Evolutionary conservation across 2,329 filamentous ascomycete genomes (phyloP).

Genomic region (Pseudogymnoascus sp.): DNA sequence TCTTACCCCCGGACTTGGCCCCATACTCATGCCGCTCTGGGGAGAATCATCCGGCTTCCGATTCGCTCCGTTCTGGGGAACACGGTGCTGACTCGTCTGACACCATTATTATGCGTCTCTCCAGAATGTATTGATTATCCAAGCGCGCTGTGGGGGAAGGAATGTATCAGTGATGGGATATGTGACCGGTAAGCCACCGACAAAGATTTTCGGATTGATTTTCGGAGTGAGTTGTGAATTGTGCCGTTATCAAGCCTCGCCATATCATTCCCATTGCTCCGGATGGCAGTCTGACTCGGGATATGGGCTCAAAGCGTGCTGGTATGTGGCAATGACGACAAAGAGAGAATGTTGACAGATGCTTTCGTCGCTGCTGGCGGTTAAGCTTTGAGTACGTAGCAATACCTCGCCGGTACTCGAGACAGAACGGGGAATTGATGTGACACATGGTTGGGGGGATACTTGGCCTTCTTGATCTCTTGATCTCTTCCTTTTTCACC

Average conservation of each 20-base stretch:
- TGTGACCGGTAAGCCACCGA: background rate
- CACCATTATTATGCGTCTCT: background rate
- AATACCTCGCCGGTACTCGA: background rate
- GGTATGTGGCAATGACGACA: background rate
- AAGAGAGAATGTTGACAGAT: background rate
- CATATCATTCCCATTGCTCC: background rate
- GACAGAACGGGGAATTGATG: background rate
- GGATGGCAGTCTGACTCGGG: background rate
- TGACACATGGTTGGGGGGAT: background rate
- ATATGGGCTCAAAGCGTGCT: background rate
- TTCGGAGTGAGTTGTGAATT: too few species aligned
- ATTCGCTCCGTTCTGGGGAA: background rate
- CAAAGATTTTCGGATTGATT: background rate
- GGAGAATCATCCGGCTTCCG: background rate
- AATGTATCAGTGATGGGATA: background rate
- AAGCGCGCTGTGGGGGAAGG: background rate
- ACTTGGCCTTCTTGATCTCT: background rate
- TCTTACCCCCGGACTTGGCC: background rate
- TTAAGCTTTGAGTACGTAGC: background rate
- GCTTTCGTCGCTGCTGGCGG: background rate
- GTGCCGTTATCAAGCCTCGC: background rate
- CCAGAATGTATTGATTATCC: background rate
- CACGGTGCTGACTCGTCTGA: background rate
- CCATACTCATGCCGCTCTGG: background rate
- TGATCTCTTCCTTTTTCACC: background rate